phyloP scores from a whole-genome alignment of 2,329 filamentous ascomycete species.

The Cladosporium phlei region DNA sequence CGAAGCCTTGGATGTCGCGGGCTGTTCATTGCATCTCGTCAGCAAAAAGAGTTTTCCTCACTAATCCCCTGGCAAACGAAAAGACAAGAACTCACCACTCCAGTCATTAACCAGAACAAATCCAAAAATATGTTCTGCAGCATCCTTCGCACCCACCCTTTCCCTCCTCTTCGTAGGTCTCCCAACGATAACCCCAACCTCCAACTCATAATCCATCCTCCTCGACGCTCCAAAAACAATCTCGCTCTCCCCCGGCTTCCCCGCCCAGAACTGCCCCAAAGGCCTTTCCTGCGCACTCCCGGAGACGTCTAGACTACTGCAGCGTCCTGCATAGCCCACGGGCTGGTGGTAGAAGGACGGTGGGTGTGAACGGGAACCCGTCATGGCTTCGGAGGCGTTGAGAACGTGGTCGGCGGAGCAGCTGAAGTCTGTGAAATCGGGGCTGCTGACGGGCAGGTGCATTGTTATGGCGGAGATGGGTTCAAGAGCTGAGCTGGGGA shows the following conservation, averaged over 20 bases:
- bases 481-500: constrained; percentile 26
- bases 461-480: constrained; percentile 42
- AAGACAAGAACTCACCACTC: constrained; percentile 37
- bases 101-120: constrained; percentile 59
- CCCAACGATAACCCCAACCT: constrained; percentile 43
- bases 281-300: constrained; percentile 48
- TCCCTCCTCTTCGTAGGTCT: constrained; percentile 35
- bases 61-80: too few relatives aligned
- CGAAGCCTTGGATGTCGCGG: constrained; percentile 57
- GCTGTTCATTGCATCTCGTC: constrained; percentile 31
- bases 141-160: constrained; percentile 35
- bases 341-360: constrained; percentile 47
- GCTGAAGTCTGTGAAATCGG: constrained; percentile 56
- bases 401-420: constrained; percentile 49
- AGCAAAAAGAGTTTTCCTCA: too few relatives aligned
- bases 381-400: constrained; percentile 44
- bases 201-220: constrained; percentile 46
- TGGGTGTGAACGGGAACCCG: constrained; percentile 37
- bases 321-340: constrained; percentile 52
- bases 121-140: constrained; percentile 56
- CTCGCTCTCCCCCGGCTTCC: constrained; percentile 43
- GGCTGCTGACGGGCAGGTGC: constrained; percentile 52
- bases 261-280: constrained; percentile 38
- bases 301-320: constrained; percentile 50
- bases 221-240: constrained; percentile 43